Base-by-base conservation (phyloP, 179 eudicot species). In the Carnegiea gigantea region DNA sequence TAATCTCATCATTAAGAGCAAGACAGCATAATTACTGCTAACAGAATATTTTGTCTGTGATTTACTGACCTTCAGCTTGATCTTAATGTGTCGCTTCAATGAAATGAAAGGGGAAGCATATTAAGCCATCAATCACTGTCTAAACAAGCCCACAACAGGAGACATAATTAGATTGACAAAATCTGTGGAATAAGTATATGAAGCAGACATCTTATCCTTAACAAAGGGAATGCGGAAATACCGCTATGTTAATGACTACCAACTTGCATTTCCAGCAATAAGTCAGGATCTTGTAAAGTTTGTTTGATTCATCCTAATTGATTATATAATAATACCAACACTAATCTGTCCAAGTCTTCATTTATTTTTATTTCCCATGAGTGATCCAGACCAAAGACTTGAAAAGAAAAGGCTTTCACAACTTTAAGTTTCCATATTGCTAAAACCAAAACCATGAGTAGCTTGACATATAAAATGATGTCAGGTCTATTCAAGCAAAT, bases 101-200 rank as follows among this genome's bases (percentile, higher is more conserved):
- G 18, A 76, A 82, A 79, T 64, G 71, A 82, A 82, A 76, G 73
- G 75, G 62, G 53, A 75, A 71, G 77, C 76, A 82, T 73, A 70
- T 79, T 77, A 76, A 77, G 43, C 80, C 53, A 85, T 82, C 87
- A 73, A 83, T 85, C 88, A 83, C 85, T 83, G 60, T 83, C 88
- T 74, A 80, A 76, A 59, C 60, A 80, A 77, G 88, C 83, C 88
- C 85, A 82, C 85, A 85, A 77, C 53, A 57, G 85, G 73, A 80
- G 84, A 78, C 86, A 82, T 85, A 70, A 81, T 83, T 78, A 73
- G 86, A 83, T 80, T 78, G 82, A 76, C 86, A 68, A 62, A 80
- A 85, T 85, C 86, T 79, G 57, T 44, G 60, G 77, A 77, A 73
- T 82, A 78, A 82, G 80, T 82, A 78, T 75, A 68, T 79, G 87